Percentiles rank a stretch among this genome's conserved stretches.
Evolutionary conservation across 768 basidiomycete genomes (phyloP).

Genomic region (Crassisporium funariophilum): DNA sequence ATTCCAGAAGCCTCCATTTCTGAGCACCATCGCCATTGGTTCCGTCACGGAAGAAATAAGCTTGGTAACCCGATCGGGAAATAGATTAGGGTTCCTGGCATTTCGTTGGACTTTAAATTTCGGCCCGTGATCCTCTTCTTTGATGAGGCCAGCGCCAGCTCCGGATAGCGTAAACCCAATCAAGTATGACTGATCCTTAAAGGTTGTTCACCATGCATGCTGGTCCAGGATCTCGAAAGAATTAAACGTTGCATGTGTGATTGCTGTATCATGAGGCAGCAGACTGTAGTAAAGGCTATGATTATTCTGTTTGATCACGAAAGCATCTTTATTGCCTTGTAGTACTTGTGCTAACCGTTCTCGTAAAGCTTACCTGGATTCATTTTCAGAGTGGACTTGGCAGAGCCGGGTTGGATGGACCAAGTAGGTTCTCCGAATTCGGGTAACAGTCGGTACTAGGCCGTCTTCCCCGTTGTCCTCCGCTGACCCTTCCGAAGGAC

Average conservation of each 20-base stretch:
- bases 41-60: slow-evolving; percentile 23
- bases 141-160: neutral
- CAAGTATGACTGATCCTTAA: slow-evolving; percentile 2
- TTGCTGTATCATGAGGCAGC: too few relatives aligned
- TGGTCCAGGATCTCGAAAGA: too few relatives aligned
- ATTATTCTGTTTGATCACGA: too few relatives aligned
- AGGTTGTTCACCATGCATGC: too few relatives aligned
- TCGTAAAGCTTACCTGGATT: too few relatives aligned
- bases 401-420: too few relatives aligned
- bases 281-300: too few relatives aligned
- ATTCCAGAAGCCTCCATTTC: slow-evolving; percentile 17
- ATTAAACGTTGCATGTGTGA: too few relatives aligned
- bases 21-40: slow-evolving; percentile 10
- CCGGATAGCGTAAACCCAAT: neutral
- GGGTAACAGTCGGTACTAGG: slow-evolving; percentile 11
- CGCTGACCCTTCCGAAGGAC: slow-evolving; percentile 13
- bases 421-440: too few relatives aligned
- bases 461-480: slow-evolving; percentile 4
- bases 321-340: too few relatives aligned
- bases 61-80: slow-evolving; percentile 14
- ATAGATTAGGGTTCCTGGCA: slow-evolving; percentile 10
- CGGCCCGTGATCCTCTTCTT: slow-evolving; percentile 15
- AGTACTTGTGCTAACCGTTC: too few relatives aligned
- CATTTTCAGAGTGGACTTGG: too few relatives aligned
- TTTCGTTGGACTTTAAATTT: slow-evolving; percentile 7